A percentile compares a stretch with the other conserved stretches of the same genome.
Conservation (phyloP, 192 early-diverging fungal species). For the Coemansia sp. region DNA sequence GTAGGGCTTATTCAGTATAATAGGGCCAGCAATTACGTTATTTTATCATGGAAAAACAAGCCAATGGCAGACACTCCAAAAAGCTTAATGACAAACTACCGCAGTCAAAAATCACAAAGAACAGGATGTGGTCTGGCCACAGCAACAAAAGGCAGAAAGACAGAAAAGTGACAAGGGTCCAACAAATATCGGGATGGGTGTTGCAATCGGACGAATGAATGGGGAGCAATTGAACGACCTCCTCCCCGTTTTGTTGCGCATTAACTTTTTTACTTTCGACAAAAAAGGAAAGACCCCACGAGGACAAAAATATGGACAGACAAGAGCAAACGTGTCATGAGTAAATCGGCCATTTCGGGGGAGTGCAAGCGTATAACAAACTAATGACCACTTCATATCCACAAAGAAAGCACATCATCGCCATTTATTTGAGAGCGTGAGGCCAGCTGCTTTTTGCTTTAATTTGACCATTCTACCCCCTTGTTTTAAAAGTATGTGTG, state of each 20-base stretch:
- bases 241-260: too few species aligned
- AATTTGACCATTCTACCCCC: background rate
- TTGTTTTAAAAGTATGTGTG: background rate
- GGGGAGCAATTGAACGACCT: background rate
- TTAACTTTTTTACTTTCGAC: too few species aligned
- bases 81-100: background rate
- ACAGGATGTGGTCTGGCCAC: background rate
- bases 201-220: background rate
- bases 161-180: background rate
- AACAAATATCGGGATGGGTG: background rate
- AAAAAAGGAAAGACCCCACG: too few species aligned
- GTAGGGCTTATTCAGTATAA: too few species aligned
- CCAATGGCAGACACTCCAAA: background rate
- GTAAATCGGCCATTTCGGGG: background rate
- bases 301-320: too few species aligned
- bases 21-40: too few species aligned
- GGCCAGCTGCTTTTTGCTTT: background rate
- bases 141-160: background rate
- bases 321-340: background rate
- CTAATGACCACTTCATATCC: background rate
- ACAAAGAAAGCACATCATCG: constrained; percentile 1
- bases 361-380: background rate
- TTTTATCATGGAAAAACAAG: too few species aligned
- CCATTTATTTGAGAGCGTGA: background rate
- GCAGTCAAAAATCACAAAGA: background rate